phyloP scores from a whole-genome alignment of 169 alveolate species.

The Plasmodium coatneyi region DNA sequence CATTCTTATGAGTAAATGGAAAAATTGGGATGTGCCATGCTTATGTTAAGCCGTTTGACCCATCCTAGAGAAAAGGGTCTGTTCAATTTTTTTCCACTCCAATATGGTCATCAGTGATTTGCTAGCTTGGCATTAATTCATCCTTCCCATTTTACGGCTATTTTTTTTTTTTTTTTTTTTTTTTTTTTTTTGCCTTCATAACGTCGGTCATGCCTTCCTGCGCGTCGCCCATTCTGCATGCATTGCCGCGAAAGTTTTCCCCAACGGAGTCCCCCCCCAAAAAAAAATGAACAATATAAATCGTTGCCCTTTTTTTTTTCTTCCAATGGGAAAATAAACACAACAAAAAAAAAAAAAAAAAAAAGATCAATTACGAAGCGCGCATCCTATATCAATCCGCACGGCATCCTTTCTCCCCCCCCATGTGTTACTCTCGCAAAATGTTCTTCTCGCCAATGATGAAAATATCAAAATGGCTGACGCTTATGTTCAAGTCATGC shows the following conservation, averaged over 20 bases:
- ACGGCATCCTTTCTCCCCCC: neutral
- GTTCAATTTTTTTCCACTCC: neutral
- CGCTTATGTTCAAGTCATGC: constrained; percentile 36
- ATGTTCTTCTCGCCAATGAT: constrained; percentile 59
- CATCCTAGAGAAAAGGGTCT: neutral
- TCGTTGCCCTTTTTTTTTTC: neutral
- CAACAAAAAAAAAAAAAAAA: neutral
- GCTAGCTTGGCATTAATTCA: neutral
- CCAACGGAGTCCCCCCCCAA: neutral
- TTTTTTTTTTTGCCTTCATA: neutral
- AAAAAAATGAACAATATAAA: neutral
- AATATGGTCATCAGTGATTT: neutral
- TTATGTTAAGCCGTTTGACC: neutral
- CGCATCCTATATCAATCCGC: neutral
- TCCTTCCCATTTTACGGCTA: neutral
- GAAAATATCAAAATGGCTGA: constrained; percentile 38
- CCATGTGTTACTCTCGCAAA: constrained; percentile 1
- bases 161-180: too few species aligned
- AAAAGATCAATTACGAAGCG: neutral
- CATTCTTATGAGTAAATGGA: neutral
- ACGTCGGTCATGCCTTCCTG: neutral
- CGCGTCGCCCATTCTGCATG: neutral
- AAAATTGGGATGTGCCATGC: too few species aligned
- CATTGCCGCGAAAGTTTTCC: neutral
- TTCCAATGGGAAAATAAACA: neutral